Evolutionary conservation across 2,329 filamentous ascomycete species (phyloP), one percentile per base, ranked within the genome.

Genomic region (Echinosphaeria canescens): DNA sequence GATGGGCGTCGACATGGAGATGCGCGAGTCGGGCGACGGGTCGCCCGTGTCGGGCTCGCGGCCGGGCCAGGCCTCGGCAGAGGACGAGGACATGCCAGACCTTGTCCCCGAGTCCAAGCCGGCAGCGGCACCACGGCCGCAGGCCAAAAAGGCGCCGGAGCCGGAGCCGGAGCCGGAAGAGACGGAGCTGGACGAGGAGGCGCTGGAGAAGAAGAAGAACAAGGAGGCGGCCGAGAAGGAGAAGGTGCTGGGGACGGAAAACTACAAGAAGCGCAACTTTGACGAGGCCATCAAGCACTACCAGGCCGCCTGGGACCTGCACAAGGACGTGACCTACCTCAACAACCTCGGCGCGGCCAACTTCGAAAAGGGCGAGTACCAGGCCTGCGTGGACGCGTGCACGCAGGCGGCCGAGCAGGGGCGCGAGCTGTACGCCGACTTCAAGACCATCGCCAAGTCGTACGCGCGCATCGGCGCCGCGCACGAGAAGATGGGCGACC

Each of bases 361-460:
- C 42, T 95, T 84, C 40, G 88, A 98, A 51, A 93, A 95, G 61
- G 84, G 82, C 30, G 88, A 95, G 46, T 91, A 79, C 48, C 66
- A 90, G 42, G 76, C 73, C 30, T 73, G 75, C 37, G 82, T 98
- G 35, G 78, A 90, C 40, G 57, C 73, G 11, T 98, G 88, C 55
- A 71, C 78, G 40, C 70, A 81, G 54, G 88, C 90, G 9, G 66
- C 92, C 28, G 75, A 90, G 38, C 76, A 95, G 49, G 88, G 88
- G 29, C 80, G 88, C 31, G 65, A 75, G 40, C 71, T 90, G 38
- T 75, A 82, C 30, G 84, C 88, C 34, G 88, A 98, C 54, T 98
- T 95, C 62, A 98, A 98, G 68, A 64, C 84, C 43, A 85, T 98
- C 37, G 84, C 90, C 45, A 95, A 93, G 70, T 79, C 85, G n/a